A percentile compares a stretch with the other conserved stretches of the same genome.
Evolutionary conservation across 129 eudicot genomes (phyloP).

Genomic region (Heracleum sosnowskyi): DNA sequence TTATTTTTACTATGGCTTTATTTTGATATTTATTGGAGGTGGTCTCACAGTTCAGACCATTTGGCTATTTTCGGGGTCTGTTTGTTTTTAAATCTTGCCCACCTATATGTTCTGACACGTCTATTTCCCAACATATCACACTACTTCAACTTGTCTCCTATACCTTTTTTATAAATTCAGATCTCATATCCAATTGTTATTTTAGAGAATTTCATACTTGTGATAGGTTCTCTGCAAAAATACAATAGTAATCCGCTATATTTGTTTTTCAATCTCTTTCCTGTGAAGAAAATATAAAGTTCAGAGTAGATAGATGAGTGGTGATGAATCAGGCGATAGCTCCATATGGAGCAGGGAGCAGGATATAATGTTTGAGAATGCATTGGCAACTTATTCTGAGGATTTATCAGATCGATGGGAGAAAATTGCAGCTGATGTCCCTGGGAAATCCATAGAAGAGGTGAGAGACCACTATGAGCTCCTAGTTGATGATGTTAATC

Average conservation of each 20-base stretch:
- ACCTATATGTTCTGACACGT: conserved; percentile 14
- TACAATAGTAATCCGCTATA: neutral
- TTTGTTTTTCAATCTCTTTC: neutral
- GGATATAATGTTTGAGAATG: conserved; percentile 78
- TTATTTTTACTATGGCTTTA: neutral
- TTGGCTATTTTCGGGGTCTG: conserved; percentile 19
- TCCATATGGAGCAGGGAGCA: conserved; percentile 73
- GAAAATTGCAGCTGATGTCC: conserved; percentile 56
- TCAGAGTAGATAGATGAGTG: conserved; percentile 26
- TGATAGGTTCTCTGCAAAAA: neutral
- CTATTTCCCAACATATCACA: conserved; percentile 2
- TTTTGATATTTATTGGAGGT: conserved; percentile 20
- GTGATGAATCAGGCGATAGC: conserved; percentile 34
- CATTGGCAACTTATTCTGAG: conserved; percentile 55
- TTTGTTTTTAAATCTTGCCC: conserved; percentile 7
- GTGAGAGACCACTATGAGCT: conserved; percentile 71
- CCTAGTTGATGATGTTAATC: conserved; percentile 59
- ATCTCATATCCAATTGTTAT: conserved; percentile 5
- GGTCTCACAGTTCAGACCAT: conserved; percentile 8
- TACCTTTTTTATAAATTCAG: neutral
- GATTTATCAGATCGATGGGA: conserved; percentile 68
- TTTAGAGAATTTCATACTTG: neutral
- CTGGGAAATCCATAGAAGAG: conserved; percentile 71
- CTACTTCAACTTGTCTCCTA: neutral
- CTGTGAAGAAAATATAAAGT: neutral